Evolutionary conservation across 768 basidiomycete species (phyloP).

Genomic region (Pulveroboletus sp.): DNA sequence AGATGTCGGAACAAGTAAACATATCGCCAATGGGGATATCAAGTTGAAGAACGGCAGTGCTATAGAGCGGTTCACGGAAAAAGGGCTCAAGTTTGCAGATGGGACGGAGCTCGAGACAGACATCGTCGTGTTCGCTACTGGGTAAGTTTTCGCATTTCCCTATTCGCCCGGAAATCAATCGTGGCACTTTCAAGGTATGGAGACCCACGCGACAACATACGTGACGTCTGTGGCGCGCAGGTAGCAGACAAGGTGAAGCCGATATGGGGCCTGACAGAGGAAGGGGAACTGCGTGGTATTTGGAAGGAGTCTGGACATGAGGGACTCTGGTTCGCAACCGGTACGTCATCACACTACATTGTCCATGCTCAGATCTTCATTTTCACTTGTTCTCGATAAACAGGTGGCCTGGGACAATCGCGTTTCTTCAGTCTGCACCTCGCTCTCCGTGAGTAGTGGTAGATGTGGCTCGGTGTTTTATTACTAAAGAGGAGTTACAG

Average conservation of each 20-base stretch:
- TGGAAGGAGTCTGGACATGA: conserved; percentile 34
- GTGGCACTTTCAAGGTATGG: conserved; percentile 40
- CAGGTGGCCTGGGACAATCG: conserved; percentile 15
- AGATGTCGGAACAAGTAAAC: conserved; percentile 42
- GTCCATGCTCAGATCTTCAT: no score
- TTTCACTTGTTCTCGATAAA: no score
- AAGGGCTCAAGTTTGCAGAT: conserved; percentile 28
- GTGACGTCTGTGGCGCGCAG: conserved; percentile 45
- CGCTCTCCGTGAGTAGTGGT: no score
- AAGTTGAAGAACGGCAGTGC: conserved; percentile 46
- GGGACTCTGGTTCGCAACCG: no score
- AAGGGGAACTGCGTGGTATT: conserved; percentile 54
- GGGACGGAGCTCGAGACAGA: conserved; percentile 33
- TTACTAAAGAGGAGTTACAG: conserved; percentile 2
- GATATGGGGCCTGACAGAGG: conserved; percentile 63
- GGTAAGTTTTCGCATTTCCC: conserved; percentile 21
- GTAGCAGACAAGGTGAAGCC: conserved; percentile 42
- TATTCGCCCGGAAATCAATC: not conserved
- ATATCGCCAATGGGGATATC: conserved; percentile 46
- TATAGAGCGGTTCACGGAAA: conserved; percentile 30
- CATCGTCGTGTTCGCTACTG: conserved; percentile 31
- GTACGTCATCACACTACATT: no score
- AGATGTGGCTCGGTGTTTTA: not conserved
- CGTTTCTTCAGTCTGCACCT: conserved; percentile 31
- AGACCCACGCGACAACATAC: conserved; percentile 39